Evolutionary conservation across 108 stramenopile species (phyloP), one percentile per base, ranked within the genome.

Genomic region (Phaeodactylum tricornutum): DNA sequence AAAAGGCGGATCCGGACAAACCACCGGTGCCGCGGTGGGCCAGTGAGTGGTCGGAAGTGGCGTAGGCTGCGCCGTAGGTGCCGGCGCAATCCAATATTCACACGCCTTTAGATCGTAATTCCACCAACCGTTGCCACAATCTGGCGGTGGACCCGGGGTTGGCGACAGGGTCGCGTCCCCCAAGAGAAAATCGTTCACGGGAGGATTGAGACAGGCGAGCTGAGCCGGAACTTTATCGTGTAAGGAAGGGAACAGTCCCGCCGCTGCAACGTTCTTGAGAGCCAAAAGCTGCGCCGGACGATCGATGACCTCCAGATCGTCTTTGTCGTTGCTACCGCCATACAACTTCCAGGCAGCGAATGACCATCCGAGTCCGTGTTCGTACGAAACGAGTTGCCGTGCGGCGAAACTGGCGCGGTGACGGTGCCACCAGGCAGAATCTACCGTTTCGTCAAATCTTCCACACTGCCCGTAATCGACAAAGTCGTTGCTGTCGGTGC

Each of bases 41-140:
- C 3, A 20, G 38, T 16, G 19, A 3, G 38, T 45, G 24, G 28
- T 26, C 14, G 44, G 44, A 43, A 26, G 25, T 26, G 14, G 24
- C 27, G 62, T 70, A 12, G 69, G 52, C 15, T 8, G 63, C 22
- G 59, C 52, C 12, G 69, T 69, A 2, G 79, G 79, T 12, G 36
- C 23, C 5, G 84, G 84, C 16, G 84, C 80, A 31, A 87, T 57
- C 84, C 84, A 87, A 39, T 81, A 87, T 27, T 77, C 72, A 50
- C 84, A 87, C 40, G 72, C 35, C 26, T 44, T 9, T n/a, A 60
- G 69, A 2, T 53, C 64, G 14, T 29, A 49, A 50, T 82, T 82
- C 84, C 84, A 87, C 80, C 84, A 81, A 29, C 80, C 80, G 38
- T 81, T 57, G 2, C 80, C 80, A 50, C 84, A 87, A 42, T 79